Base-by-base conservation (phyloP, 2,329 filamentous ascomycete species). In the Ophiostoma piceae region DNA sequence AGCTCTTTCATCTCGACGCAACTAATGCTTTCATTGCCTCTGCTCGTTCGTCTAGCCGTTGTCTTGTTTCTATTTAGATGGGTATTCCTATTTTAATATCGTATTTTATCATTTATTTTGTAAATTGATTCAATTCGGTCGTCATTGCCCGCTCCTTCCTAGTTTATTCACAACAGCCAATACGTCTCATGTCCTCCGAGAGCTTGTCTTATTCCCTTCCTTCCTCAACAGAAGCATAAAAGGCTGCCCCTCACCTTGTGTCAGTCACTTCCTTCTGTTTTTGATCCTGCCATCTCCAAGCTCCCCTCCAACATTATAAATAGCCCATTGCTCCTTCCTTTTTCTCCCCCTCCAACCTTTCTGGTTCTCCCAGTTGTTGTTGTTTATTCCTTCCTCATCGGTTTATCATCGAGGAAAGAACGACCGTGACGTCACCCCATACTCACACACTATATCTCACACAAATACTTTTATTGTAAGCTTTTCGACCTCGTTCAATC, bases 1-100 rank as follows among this genome's bases (percentile, higher is more conserved):
- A 70, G 67, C 69, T 68, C 16, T 57, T 47, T 47, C 29, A n/a
- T 67, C 43, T 22, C 51, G 51, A 62, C 26, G 57, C 14, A 62
- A 43, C 60, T 51, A 47, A 12, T 32, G 35, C 11, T 22, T 32
- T 9, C 12, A 47, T 39, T 65, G 66, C 57, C 57, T 62, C 26
- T 62, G 9, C 22, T 22, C 19, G 5, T 22, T 14, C n/a, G 22
- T 54, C 47, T 57, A 26, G 9, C 11, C 9, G 11, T 57, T 26
- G 11, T 19, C 5, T 62, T 62, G 16, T 62, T 12, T 16, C 5
- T 62, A 16, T 14, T 29, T 60, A 35, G 8, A 35, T 35, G 35
- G 35, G 8, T 35, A 35, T 35, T 35, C 35, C 2, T 35, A 9
- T 16, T 32, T 29, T 19, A 26, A 16, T 32, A 32, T 62, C 1